These are phyloP conservation scores for Pseudognaphalium luteoalbum DNA, from an alignment of 129 eudicot genomes.

Conservation along the genomic window DNA sequence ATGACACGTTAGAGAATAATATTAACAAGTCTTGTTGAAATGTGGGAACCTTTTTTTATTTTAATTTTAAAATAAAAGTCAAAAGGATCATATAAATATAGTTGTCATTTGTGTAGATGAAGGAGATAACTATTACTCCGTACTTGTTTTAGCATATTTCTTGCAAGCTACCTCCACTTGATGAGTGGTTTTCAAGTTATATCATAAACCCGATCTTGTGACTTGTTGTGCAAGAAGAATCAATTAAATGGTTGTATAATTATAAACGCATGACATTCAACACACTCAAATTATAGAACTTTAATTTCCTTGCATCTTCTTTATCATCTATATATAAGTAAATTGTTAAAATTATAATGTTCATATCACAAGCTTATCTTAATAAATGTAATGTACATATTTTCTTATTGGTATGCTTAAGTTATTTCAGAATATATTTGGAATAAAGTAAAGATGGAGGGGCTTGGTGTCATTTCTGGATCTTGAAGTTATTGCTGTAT, in stretches of 20 bases:
- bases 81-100: not conserved
- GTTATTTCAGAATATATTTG: too few relatives aligned
- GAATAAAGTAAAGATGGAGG: too few relatives aligned
- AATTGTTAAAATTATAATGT: too few relatives aligned
- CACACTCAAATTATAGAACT: too few relatives aligned
- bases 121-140: not conserved
- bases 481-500: too few relatives aligned
- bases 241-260: constrained; percentile 21
- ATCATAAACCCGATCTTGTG: not conserved
- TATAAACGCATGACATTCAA: not conserved
- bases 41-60: not conserved
- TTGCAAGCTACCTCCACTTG: constrained; percentile 23
- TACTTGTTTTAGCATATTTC: constrained; percentile 23
- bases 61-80: constrained; percentile 3
- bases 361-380: too few relatives aligned
- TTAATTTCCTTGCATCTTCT: too few relatives aligned
- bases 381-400: too few relatives aligned
- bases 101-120: constrained; percentile 21
- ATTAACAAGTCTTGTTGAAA: not conserved
- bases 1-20: not conserved
- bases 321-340: too few relatives aligned
- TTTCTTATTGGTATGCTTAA: too few relatives aligned
- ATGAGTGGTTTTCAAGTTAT: constrained; percentile 25
- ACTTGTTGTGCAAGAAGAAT: constrained; percentile 25
- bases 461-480: too few relatives aligned